These are phyloP conservation scores for Suillus luteus DNA, from an alignment of 768 basidiomycete genomes.

Conservation along the genomic window DNA sequence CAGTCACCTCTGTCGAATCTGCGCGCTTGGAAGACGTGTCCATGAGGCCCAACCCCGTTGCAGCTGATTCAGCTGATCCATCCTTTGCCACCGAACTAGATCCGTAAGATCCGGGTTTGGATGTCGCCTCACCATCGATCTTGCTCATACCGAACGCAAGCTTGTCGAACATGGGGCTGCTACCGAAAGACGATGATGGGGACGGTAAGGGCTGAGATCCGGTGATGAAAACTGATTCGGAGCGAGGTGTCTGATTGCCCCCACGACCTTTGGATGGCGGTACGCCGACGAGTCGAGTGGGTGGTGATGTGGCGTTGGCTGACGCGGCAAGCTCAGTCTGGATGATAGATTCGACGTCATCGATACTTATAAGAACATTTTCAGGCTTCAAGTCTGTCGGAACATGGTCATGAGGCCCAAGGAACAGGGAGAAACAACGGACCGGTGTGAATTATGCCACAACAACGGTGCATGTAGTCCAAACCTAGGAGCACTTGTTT, in stretches of 20 bases:
- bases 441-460: conserved; percentile 96
- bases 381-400: conserved; percentile 89
- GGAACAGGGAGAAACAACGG: conserved; percentile 21
- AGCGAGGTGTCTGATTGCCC: conserved; percentile 93
- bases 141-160: conserved; percentile 92
- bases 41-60: conserved; percentile 12
- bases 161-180: conserved; percentile 79
- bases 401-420: conserved; percentile 15
- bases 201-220: conserved; percentile 93
- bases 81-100: conserved; percentile 29
- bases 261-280: conserved; percentile 92
- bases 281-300: conserved; percentile 83
- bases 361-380: conserved; percentile 96
- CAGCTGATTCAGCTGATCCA: conserved; percentile 20
- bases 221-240: conserved; percentile 83
- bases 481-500: conserved; percentile 95
- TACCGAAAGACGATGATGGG: conserved; percentile 70
- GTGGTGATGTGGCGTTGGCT: conserved; percentile 34
- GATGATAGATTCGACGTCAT: conserved; percentile 94
- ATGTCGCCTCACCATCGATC: conserved; percentile 57
- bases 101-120: conserved; percentile 36
- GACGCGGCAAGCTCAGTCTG: conserved; percentile 68
- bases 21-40: conserved; percentile 29
- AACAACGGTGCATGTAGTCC: conserved; percentile 97
- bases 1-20: conserved; percentile 45